Evolutionary conservation across 768 basidiomycete species (phyloP).

Genomic region (Holtermanniella nyarrowii): DNA sequence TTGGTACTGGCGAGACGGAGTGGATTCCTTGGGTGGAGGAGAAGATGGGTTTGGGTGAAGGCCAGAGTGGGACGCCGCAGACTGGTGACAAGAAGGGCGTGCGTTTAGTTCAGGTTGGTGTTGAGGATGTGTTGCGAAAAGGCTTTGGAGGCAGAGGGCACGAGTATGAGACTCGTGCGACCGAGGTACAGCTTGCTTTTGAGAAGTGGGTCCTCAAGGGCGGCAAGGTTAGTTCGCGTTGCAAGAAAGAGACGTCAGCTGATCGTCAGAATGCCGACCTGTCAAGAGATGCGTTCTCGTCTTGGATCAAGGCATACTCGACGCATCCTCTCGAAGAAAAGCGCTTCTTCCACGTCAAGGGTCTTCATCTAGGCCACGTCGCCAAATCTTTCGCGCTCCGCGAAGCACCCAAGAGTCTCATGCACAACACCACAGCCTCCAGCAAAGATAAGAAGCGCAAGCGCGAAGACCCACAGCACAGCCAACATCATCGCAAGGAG

Average conservation of each 20-base stretch:
- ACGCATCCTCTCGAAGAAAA: conserved; percentile 94
- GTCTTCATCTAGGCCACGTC: conserved; percentile 83
- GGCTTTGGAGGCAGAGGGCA: conserved; percentile 77
- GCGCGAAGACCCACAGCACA: conserved; percentile 1
- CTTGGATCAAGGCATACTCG: conserved; percentile 91
- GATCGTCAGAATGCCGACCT: conserved; percentile 56
- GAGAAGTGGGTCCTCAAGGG: conserved; percentile 79
- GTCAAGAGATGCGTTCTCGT: conserved; percentile 77
- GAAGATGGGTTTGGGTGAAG: conserved; percentile 57
- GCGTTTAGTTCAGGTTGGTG: conserved; percentile 51
- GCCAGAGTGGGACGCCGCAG: conserved; percentile 18
- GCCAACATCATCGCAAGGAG: conserved; percentile 41
- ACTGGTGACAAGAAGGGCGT: conserved; percentile 42
- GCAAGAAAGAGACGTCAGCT: too few species aligned
- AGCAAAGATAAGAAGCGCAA: conserved; percentile 24
- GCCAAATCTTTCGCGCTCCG: conserved; percentile 40
- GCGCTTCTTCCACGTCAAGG: conserved; percentile 88
- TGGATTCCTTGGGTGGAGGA: conserved; percentile 87
- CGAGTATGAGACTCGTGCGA: conserved; percentile 81
- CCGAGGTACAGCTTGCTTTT: conserved; percentile 87
- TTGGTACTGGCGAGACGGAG: conserved; percentile 70
- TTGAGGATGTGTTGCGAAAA: conserved; percentile 60
- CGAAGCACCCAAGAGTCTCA: conserved; percentile 30
- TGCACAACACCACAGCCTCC: conserved; percentile 3
- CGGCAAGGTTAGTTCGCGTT: conserved; percentile 52